Base-by-base conservation (phyloP, 2,329 filamentous ascomycete species). In the Alternaria arbusti region DNA sequence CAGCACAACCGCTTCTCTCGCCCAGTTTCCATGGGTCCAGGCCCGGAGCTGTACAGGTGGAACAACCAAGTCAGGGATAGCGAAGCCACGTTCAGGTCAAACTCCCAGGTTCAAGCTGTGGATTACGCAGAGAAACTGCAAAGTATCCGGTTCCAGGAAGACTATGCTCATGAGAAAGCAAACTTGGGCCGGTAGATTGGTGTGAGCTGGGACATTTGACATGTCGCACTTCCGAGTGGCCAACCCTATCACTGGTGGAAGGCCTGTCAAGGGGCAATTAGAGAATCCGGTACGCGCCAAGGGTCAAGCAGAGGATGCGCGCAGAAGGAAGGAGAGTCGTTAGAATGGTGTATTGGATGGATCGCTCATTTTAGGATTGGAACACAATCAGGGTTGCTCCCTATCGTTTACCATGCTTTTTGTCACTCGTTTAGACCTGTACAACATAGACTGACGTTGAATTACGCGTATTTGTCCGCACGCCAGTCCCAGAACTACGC, bases 1-100 rank as follows among this genome's bases (percentile, higher is more conserved):
- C 82, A 82, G 1, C 84, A 84, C 69, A 85, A 86, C 68, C 82
- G 84, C 50, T 86, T 86, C 75, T 84, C 64, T 5, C 63, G 72
- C 2, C 70, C 71, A 0, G 52, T 66, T 15, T 70, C 65, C 12
- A 61, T 43, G 13, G 56, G 51, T 10, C 22, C 47, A 17, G 63
- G 49, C 3, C 63, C 63, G 5, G 52, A 66, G 28, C 25, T 66
- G 26, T 63, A 63, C 23, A 59, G 63, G 25, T 66, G 63, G 63
- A 60, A 60, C 46, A 49, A 36, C 23, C 44, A 60, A 40, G 12
- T 22, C 4, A 57, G 52, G n/a, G 54, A 61, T 13, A 57, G 59
- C 22, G 59, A 61, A 11, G 61, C 30, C 12, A 63, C 57, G 7
- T 55, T 40, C 23, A 32, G 59, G 40, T 36, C 26, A 12, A 28